phyloP scores from a whole-genome alignment of 306 rosid genomes.

The Begonia loranthoides region DNA sequence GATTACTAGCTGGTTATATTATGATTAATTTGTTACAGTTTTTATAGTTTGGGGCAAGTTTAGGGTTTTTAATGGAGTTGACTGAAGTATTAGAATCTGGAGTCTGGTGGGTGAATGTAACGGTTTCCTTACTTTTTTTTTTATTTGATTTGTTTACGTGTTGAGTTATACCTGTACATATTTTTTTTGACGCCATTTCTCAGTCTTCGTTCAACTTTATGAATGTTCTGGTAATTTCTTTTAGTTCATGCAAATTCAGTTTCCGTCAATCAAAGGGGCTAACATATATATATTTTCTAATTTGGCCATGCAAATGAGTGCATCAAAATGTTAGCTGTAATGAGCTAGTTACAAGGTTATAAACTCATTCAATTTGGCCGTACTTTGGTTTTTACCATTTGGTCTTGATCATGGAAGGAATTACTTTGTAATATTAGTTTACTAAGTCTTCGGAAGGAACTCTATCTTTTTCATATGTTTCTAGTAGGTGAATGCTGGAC shows the following conservation, averaged over 20 bases:
- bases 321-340: background rate
- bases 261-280: background rate
- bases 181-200: no score
- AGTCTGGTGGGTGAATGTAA: no score
- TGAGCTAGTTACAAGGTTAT: no score
- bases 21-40: background rate
- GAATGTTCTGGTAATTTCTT: background rate
- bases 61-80: background rate
- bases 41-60: background rate
- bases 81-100: no score
- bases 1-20: no score
- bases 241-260: background rate
- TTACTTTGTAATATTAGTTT: background rate
- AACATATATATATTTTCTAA: background rate
- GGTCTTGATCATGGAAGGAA: background rate
- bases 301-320: background rate
- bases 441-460: background rate
- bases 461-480: background rate
- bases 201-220: background rate
- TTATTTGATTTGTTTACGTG: no score
- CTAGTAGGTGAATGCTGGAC: background rate
- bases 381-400: background rate
- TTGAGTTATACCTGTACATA: no score
- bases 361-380: background rate
- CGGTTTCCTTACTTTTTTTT: no score